These are phyloP conservation scores for Strigomonas galati DNA, from an alignment of 208 protist genomes.

Conservation along the genomic window DNA sequence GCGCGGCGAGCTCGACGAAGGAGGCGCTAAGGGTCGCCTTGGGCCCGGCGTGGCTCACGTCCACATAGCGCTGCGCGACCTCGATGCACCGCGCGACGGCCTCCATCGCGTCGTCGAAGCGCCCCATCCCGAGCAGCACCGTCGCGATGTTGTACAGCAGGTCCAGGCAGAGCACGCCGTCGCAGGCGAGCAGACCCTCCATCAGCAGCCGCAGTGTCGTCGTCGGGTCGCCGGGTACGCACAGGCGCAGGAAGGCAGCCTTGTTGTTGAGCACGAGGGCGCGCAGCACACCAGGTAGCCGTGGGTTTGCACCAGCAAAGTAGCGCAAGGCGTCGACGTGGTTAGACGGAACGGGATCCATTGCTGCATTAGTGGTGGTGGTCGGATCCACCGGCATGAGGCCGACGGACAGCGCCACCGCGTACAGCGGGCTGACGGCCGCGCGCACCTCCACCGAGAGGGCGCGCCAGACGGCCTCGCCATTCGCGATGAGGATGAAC, in stretches of 20 bases:
- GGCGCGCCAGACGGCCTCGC: slow-evolving; percentile 48
- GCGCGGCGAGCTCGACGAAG: slow-evolving; percentile 33
- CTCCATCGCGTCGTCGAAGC: slow-evolving; percentile 71
- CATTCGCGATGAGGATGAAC: slow-evolving; percentile 47
- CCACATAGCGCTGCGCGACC: slow-evolving; percentile 44
- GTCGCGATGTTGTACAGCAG: slow-evolving; percentile 81
- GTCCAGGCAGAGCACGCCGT: slow-evolving; percentile 44
- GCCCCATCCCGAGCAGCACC: slow-evolving; percentile 33
- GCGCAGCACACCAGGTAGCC: slow-evolving; percentile 27
- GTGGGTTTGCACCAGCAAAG: neutral
- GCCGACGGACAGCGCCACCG: slow-evolving; percentile 37
- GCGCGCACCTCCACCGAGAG: slow-evolving; percentile 37
- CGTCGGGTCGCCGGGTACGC: slow-evolving; percentile 10
- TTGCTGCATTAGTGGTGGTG: slow-evolving; percentile 5
- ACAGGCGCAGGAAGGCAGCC: slow-evolving; percentile 30
- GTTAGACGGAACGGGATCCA: slow-evolving; percentile 18
- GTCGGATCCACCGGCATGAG: slow-evolving; percentile 21
- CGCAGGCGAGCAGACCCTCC: slow-evolving; percentile 35
- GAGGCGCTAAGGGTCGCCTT: slow-evolving; percentile 16
- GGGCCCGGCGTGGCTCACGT: slow-evolving; percentile 5
- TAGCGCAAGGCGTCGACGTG: slow-evolving; percentile 12
- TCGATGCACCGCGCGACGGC: slow-evolving; percentile 75
- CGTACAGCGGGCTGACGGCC: slow-evolving; percentile 43
- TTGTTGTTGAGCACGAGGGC: slow-evolving; percentile 48
- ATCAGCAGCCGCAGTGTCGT: slow-evolving; percentile 40